These are phyloP conservation scores for Teunomyces barrocoloradensis DNA, from an alignment of 805 yeast genomes.

Conservation along the genomic window DNA sequence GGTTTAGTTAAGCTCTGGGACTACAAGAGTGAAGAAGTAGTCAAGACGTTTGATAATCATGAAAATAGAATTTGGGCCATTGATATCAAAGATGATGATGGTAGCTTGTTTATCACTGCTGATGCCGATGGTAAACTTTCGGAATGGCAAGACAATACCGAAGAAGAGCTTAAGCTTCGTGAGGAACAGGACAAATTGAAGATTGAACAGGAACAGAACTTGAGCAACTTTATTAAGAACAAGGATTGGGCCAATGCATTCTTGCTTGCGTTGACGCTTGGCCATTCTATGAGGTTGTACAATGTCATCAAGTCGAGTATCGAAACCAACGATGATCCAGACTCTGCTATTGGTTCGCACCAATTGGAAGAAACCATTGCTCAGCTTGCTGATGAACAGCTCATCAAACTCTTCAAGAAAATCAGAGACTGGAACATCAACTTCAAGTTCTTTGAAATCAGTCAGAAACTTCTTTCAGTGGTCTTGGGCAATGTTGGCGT, in stretches of 20 bases:
- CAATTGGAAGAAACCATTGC: constrained; percentile 65
- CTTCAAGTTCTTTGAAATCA: constrained; percentile 71
- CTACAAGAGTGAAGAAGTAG: constrained; percentile 64
- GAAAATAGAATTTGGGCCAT: constrained; percentile 94
- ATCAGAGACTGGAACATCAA: constrained; percentile 95
- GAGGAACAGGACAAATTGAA: constrained; percentile 49
- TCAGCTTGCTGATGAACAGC: constrained; percentile 55
- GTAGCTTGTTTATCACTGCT: constrained; percentile 72
- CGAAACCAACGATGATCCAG: constrained; percentile 46
- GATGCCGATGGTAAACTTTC: constrained; percentile 94
- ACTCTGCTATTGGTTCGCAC: constrained; percentile 52
- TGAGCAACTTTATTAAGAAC: constrained; percentile 67
- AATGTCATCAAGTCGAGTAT: constrained; percentile 68
- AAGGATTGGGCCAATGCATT: constrained; percentile 90
- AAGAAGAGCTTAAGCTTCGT: constrained; percentile 57
- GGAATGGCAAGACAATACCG: constrained; percentile 86
- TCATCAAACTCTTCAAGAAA: constrained; percentile 62
- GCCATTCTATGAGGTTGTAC: constrained; percentile 87
- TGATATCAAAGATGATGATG: constrained; percentile 62
- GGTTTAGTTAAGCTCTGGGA: constrained; percentile 95
- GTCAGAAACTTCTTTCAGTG: constrained; percentile 73
- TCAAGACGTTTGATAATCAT: constrained; percentile 85
- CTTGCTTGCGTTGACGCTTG: constrained; percentile 75
- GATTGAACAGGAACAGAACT: constrained; percentile 86
- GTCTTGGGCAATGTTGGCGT: constrained; percentile 55